These are phyloP conservation scores for Cyanodermella asteris DNA, from an alignment of 2,329 filamentous ascomycete genomes.

Conservation along the genomic window DNA sequence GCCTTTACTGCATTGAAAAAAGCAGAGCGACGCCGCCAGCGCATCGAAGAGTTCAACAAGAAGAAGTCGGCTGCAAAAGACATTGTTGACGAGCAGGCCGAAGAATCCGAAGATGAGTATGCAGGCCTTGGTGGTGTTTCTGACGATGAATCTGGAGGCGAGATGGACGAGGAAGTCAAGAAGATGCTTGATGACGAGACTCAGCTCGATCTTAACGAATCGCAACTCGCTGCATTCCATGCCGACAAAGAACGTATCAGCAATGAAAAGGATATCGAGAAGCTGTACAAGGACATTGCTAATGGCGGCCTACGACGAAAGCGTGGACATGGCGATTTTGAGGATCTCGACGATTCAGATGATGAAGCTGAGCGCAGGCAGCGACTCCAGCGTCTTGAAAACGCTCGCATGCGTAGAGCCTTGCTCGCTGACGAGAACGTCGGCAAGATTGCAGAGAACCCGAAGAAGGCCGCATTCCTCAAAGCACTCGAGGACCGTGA, in stretches of 20 bases:
- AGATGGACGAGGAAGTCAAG: constrained; percentile 52
- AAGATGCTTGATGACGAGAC: constrained; percentile 81
- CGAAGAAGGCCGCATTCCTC: constrained; percentile 76
- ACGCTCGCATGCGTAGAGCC: constrained; percentile 77
- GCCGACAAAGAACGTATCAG: constrained; percentile 59
- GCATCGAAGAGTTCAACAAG: constrained; percentile 46
- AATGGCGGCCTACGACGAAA: constrained; percentile 73
- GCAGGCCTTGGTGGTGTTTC: constrained; percentile 77
- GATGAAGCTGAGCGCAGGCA: constrained; percentile 60
- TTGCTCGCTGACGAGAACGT: constrained; percentile 75
- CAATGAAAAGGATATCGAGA: constrained; percentile 74
- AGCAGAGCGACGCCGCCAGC: constrained; percentile 32
- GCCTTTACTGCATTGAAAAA: constrained; percentile 55
- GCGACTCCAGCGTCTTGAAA: constrained; percentile 66
- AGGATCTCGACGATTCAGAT: constrained; percentile 78
- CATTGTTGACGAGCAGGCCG: constrained; percentile 80
- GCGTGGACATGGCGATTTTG: constrained; percentile 46
- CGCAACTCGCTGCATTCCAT: constrained; percentile 64
- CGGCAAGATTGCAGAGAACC: constrained; percentile 72
- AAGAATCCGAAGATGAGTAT: constrained; percentile 97
- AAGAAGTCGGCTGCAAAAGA: constrained; percentile 72
- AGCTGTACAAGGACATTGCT: constrained; percentile 81
- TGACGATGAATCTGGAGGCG: constrained; percentile 62
- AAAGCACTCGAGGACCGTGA: constrained; percentile 69
- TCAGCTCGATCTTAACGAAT: constrained; percentile 55